Percentiles rank a stretch among this genome's conserved stretches.
Conservation (phyloP, 495 filamentous ascomycete species). For the Pseudotulostoma volvatum region DNA sequence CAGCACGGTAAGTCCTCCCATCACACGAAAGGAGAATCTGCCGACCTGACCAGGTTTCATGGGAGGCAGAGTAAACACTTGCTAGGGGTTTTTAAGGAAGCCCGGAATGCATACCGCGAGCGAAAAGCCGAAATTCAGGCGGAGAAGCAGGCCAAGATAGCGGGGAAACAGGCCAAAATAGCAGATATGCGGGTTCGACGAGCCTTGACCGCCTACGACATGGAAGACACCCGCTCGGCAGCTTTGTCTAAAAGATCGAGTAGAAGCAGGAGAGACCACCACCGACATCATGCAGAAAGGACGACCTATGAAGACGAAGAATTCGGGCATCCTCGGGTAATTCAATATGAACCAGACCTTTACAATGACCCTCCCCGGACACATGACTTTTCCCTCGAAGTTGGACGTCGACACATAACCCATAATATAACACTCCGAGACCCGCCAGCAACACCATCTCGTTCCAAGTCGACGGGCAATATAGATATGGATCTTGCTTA, state of each 20-base stretch:
- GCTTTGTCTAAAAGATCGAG: constrained; percentile 24
- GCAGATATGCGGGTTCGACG: constrained; percentile 14
- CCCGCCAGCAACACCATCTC: constrained; percentile 10
- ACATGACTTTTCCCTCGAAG: constrained; percentile 8
- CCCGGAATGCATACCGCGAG: constrained; percentile 69
- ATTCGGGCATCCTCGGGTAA: neutral
- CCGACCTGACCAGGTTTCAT: neutral
- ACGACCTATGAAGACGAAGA: no score
- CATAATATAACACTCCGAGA: constrained; percentile 20
- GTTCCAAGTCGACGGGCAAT: constrained; percentile 35
- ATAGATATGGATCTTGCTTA: constrained; percentile 87
- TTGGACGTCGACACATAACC: constrained; percentile 32
- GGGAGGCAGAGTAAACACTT: constrained; percentile 81
- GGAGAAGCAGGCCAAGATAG: constrained; percentile 39
- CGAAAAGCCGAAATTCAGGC: constrained; percentile 62
- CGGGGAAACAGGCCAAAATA: constrained; percentile 33
- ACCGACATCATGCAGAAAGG: constrained; percentile 1
- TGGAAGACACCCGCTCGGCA: constrained; percentile 33
- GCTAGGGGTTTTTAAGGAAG: constrained; percentile 73
- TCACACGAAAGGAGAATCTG: neutral
- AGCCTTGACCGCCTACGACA: constrained; percentile 28
- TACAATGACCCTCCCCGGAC: neutral
- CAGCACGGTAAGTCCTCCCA: constrained; percentile 51
- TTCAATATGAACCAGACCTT: constrained; percentile 15
- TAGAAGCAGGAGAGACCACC: constrained; percentile 2